Evolutionary conservation across 768 basidiomycete species (phyloP).

Genomic region (Kwoniella botswanensis): DNA sequence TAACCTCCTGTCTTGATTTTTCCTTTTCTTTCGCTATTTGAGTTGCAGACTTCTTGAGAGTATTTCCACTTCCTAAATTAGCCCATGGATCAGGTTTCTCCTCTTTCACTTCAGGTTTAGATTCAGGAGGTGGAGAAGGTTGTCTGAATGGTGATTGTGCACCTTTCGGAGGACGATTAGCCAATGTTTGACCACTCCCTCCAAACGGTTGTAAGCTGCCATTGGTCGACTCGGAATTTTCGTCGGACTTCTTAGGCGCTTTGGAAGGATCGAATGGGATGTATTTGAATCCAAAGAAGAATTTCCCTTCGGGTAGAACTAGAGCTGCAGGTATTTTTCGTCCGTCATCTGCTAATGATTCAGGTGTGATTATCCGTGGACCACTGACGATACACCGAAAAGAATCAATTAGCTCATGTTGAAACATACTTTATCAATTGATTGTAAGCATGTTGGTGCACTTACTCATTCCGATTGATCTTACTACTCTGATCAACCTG

Average conservation of each 20-base stretch:
- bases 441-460: slow-evolving; percentile 26
- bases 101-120: slow-evolving; percentile 64
- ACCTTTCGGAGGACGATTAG: background rate
- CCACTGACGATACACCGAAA: slow-evolving; percentile 63
- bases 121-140: slow-evolving; percentile 54
- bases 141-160: slow-evolving; percentile 12
- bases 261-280: slow-evolving; percentile 61
- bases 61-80: slow-evolving; percentile 58
- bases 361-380: slow-evolving; percentile 81
- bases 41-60: slow-evolving; percentile 25
- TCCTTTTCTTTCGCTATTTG: slow-evolving; percentile 60
- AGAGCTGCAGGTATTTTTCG: slow-evolving; percentile 84
- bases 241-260: slow-evolving; percentile 47
- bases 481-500: slow-evolving; percentile 78
- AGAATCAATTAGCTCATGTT: too few relatives aligned
- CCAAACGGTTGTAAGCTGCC: slow-evolving; percentile 22
- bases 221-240: slow-evolving; percentile 9
- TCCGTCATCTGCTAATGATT: slow-evolving; percentile 70
- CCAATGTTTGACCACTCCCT: slow-evolving; percentile 23
- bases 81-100: slow-evolving; percentile 58
- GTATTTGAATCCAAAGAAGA: slow-evolving; percentile 95
- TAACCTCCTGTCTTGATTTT: slow-evolving; percentile 56
- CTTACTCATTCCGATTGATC: slow-evolving; percentile 89
- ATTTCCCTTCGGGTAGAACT: slow-evolving; percentile 85
- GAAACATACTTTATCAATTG: too few relatives aligned